Evolutionary conservation across 2,329 filamentous ascomycete genomes (phyloP).

Genomic region (Davidsoniella australis): DNA sequence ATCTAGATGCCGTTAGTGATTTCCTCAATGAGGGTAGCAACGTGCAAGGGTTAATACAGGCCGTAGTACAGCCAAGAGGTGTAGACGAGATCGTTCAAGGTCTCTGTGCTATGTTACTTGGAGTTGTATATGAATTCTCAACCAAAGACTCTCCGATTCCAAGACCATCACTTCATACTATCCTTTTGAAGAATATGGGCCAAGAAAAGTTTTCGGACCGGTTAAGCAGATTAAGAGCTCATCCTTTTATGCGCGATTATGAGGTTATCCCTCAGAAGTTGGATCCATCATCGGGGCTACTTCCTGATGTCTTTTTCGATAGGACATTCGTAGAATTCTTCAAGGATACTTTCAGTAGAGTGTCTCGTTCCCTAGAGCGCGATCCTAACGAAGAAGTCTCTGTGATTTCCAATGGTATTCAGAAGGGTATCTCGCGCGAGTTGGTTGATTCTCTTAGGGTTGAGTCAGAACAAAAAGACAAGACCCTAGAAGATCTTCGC

Average conservation of each 20-base stretch:
- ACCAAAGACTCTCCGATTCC: constrained; percentile 91
- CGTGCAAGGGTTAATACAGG: constrained; percentile 69
- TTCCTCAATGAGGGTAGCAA: constrained; percentile 85
- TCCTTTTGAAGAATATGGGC: constrained; percentile 61
- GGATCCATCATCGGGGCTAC: constrained; percentile 29
- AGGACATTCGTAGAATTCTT: constrained; percentile 79
- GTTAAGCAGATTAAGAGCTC: constrained; percentile 58
- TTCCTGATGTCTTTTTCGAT: constrained; percentile 77
- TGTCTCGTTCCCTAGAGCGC: constrained; percentile 72
- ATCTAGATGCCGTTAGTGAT: constrained; percentile 79
- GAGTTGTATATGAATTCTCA: constrained; percentile 89
- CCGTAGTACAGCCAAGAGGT: constrained; percentile 41
- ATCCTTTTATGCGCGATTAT: constrained; percentile 70
- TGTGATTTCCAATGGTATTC: constrained; percentile 58
- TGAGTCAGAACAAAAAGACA: constrained; percentile 58
- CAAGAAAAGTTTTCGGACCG: constrained; percentile 77
- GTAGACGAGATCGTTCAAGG: constrained; percentile 59
- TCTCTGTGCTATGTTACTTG: constrained; percentile 67
- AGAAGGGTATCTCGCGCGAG: constrained; percentile 86
- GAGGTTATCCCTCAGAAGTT: constrained; percentile 65
- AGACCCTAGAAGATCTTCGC: constrained; percentile 6
- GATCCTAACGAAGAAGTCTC: constrained; percentile 79
- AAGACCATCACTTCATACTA: constrained; percentile 59
- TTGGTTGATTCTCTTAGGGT: constrained; percentile 70
- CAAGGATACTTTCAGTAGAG: constrained; percentile 84